These are phyloP conservation scores for Suhomyces taliae DNA, from an alignment of 1,139 yeast genomes.

Conservation along the genomic window DNA sequence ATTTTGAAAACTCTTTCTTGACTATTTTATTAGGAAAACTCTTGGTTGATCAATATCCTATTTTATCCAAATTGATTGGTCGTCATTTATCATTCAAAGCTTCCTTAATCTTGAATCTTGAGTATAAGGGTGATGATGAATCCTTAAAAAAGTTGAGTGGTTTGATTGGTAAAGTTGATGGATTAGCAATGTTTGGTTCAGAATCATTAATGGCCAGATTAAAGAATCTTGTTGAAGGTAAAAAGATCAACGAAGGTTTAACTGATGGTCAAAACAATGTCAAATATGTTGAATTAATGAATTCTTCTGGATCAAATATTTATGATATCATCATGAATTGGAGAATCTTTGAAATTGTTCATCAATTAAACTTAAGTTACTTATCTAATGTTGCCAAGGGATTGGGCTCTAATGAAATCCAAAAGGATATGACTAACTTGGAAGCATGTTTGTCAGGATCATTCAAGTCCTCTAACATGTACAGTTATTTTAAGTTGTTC, in stretches of 20 bases:
- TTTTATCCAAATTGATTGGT: constrained; percentile 21
- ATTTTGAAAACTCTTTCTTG: constrained; percentile 41
- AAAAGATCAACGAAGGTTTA: constrained; percentile 26
- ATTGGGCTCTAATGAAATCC: constrained; percentile 18
- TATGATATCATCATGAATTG: constrained; percentile 33
- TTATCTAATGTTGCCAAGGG: constrained; percentile 23
- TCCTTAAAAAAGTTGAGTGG: constrained; percentile 26
- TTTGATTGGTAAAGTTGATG: constrained; percentile 36
- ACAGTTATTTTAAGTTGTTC: constrained; percentile 28
- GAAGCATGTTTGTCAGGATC: constrained; percentile 17
- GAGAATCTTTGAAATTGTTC: constrained; percentile 40
- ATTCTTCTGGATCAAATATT: constrained; percentile 14
- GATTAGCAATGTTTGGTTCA: constrained; percentile 33
- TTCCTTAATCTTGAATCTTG: constrained; percentile 32
- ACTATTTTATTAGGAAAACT: constrained; percentile 32
- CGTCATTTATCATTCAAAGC: constrained; percentile 29
- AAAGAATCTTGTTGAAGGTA: constrained; percentile 24
- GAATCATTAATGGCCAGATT: constrained; percentile 29
- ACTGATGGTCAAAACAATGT: constrained; percentile 30
- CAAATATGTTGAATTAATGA: constrained; percentile 33
- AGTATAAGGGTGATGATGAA: constrained; percentile 28
- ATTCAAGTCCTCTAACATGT: constrained; percentile 13
- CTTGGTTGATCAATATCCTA: constrained; percentile 24
- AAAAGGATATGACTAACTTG: constrained; percentile 25
- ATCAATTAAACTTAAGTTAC: constrained; percentile 32